Evolutionary conservation across 345 rosid genomes (phyloP), one percentile per base, ranked within the genome.

Genomic region (Adansonia digitata): DNA sequence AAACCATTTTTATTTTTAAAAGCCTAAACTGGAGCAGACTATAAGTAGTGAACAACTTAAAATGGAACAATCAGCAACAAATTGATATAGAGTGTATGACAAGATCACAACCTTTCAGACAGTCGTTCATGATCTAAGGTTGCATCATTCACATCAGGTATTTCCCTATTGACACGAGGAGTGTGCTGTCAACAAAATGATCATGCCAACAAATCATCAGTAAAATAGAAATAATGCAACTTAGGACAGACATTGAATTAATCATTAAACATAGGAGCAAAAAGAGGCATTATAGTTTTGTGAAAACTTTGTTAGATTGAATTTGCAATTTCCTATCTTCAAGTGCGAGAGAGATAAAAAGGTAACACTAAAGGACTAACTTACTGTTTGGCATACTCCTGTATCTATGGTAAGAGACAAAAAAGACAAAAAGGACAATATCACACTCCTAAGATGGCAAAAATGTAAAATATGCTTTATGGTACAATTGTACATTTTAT

Each of bases 91-190:
- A 42, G 73, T 11, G 22, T 35, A 15, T 59, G 73, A 57, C 15
- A 75, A 71, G 73, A 74, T 73, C 60, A 77, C 60, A 76, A 92
- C 98, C 98, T 94, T 86, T 83, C 92, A 84, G 95, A 94, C 53
- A 94, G 89, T 18, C 92, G 87, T 80, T 83, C 94, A 80, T 94
- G 98, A 82, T 94, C 95, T 78, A 92, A 81, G 72, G 89, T 84
- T 78, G 98, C 98, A 79, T 94, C 95, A 79, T 84, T 88, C 64
- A 86, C 86, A 77, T 91, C 94, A 7, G 98, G 97, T 75, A 92
- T 91, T 78, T 85, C 74, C 56, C 87, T 89, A 84, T 91, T 92
- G 63, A 94, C 75, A 74, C 97, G 88, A 48, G 98, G 98, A 49
- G 94, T 92, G 79, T 85, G 98, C 98, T 94, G 93, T 78, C 81